These are phyloP conservation scores for Curvularia verruculosa DNA, from an alignment of 2,329 filamentous ascomycete genomes.

Conservation along the genomic window DNA sequence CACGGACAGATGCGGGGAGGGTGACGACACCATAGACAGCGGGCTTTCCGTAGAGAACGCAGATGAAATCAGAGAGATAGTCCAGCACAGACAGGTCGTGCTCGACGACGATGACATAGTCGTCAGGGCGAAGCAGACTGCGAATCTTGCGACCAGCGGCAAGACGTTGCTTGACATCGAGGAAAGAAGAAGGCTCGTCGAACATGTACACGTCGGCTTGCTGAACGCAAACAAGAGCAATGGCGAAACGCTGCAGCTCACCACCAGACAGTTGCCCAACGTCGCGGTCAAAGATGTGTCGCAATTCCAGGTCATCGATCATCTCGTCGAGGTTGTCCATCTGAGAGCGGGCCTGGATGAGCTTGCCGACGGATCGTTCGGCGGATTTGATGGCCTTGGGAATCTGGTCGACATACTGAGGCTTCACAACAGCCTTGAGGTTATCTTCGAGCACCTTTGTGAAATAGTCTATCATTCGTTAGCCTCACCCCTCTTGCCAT, in stretches of 20 bases:
- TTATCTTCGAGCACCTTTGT: conserved; percentile 97
- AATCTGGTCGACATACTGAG: conserved; percentile 98
- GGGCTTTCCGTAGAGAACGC: conserved; percentile 92
- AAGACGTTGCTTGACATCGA: conserved; percentile 99
- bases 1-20: conserved; percentile 90
- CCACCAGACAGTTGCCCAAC: conserved; percentile 91
- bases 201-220: conserved; percentile 98
- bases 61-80: conserved; percentile 98
- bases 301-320: conserved; percentile 81
- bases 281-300: conserved; percentile 90
- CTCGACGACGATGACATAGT: conserved; percentile 98
- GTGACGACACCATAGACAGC: conserved; percentile 98
- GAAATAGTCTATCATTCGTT: conserved; percentile 77
- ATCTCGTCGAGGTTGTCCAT: conserved; percentile 84
- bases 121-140: conserved; percentile 82
- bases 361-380: conserved; percentile 76
- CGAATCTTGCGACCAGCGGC: conserved; percentile 91
- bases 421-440: conserved; percentile 97
- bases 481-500: conserved; percentile 13
- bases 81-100: conserved; percentile 98
- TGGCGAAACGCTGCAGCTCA: conserved; percentile 97
- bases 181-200: conserved; percentile 97
- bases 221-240: conserved; percentile 93
- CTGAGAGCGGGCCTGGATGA: conserved; percentile 77
- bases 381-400: conserved; percentile 86